Conservation (phyloP, 139 green algal genomes). For the Chlorella sp. region DNA sequence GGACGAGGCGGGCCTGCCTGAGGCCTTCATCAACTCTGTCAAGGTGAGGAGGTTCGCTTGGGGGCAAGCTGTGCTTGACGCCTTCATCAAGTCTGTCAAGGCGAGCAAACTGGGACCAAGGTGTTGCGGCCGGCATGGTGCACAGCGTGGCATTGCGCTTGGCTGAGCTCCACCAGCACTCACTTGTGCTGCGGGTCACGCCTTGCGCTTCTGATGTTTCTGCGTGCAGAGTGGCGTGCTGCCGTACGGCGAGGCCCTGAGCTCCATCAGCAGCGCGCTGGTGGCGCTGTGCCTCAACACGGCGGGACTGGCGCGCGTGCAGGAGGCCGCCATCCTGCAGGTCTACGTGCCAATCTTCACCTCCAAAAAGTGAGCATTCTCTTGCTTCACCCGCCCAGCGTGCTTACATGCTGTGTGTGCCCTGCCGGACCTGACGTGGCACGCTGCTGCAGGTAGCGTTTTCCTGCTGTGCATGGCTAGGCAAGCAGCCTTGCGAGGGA, state of each 20-base stretch:
- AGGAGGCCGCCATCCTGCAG: constrained; percentile 44
- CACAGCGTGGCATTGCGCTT: too few relatives aligned
- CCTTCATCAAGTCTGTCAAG: too few relatives aligned
- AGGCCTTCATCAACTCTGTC: constrained; percentile 23
- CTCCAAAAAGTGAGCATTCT: constrained; percentile 15
- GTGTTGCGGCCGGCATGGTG: too few relatives aligned
- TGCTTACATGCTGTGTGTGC: too few relatives aligned
- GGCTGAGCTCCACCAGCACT: too few relatives aligned
- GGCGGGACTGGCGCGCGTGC: constrained; percentile 63
- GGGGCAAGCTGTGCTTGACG: too few relatives aligned
- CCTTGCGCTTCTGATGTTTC: constrained; percentile 1
- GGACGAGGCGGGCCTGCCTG: constrained; percentile 68
- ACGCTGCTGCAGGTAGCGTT: too few relatives aligned
- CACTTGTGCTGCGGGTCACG: too few relatives aligned
- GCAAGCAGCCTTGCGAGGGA: too few relatives aligned
- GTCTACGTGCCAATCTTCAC: constrained; percentile 75
- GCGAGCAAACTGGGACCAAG: too few relatives aligned
- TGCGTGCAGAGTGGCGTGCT: constrained; percentile 43
- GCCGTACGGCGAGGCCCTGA: constrained; percentile 70
- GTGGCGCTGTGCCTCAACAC: constrained; percentile 86
- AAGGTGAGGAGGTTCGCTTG: constrained; percentile 14
- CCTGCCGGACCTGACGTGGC: too few relatives aligned
- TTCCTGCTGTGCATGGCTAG: too few relatives aligned
- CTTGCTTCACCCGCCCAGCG: background rate
- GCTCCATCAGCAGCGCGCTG: constrained; percentile 67